phyloP scores from a whole-genome alignment of 31 red algal genomes.

The Asparagopsis taxiformis region DNA sequence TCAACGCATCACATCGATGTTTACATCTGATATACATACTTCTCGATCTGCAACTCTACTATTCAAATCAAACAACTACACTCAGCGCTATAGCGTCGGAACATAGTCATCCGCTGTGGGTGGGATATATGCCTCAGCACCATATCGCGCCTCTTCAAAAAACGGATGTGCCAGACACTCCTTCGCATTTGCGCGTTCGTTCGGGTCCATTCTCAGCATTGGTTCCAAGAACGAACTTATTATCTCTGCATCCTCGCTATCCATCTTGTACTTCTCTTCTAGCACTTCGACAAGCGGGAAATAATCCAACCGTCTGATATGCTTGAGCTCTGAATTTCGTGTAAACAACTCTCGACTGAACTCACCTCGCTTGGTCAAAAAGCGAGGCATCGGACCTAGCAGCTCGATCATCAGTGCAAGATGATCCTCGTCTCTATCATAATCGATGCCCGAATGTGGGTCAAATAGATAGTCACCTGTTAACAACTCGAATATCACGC shows the following conservation, averaged over 20 bases:
- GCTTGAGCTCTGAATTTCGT: slow-evolving; percentile 68
- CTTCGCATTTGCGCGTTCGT: slow-evolving; percentile 64
- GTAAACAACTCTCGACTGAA: slow-evolving; percentile 66
- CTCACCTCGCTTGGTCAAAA: slow-evolving; percentile 50
- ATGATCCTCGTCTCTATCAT: slow-evolving; percentile 89
- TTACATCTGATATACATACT: no score
- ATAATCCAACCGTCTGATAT: slow-evolving; percentile 65
- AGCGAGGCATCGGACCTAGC: slow-evolving; percentile 64
- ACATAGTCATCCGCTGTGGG: no score
- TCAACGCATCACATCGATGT: no score
- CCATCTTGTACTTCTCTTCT: slow-evolving; percentile 88
- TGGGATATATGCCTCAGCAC: no score
- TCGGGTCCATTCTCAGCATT: slow-evolving; percentile 83
- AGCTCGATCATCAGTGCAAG: slow-evolving; percentile 73
- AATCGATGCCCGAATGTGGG: slow-evolving; percentile 77
- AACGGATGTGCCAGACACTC: slow-evolving; percentile 75
- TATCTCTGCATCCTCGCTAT: slow-evolving; percentile 48
- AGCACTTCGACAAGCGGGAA: slow-evolving; percentile 75
- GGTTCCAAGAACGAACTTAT: slow-evolving; percentile 81
- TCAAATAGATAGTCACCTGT: slow-evolving; percentile 99
- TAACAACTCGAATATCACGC: slow-evolving; percentile 93
- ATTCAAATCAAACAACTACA: no score
- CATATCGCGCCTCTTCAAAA: slow-evolving; percentile 58
- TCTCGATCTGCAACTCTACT: no score
- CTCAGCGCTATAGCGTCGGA: no score